Evolutionary conservation across 2,329 filamentous ascomycete species (phyloP), one percentile per base, ranked within the genome.

Genomic region (Cladophialophora chaetospira): DNA sequence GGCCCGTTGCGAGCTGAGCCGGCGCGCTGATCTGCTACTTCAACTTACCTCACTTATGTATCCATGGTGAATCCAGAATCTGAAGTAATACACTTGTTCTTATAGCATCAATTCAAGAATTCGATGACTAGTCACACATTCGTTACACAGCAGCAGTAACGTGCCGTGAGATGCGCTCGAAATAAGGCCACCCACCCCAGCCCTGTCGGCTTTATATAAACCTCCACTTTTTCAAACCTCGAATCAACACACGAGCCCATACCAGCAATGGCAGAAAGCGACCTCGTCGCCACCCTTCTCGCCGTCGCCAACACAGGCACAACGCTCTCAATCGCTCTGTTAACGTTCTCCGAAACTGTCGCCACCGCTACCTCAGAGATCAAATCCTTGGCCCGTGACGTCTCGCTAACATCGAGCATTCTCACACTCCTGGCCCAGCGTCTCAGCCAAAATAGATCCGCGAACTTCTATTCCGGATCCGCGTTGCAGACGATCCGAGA

Each of bases 401-500:
- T 71, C 4, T 63, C 65, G 1, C 57, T 71, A 0, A 71, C 67
- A 4, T 66, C 65, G 35, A 60, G 55, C 4, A 65, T 71, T 0
- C 58, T 71, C 3, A 57, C 58, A 9, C 63, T 69, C 31, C 62
- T 72, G 1, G 65, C 66, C 1, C 46, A 62, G 10, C 49, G 52
- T 4, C 61, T 72, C 1, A 35, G 66, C 26, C 55, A 66, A 23
- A 68, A 70, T 40, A 54, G 62, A 3, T 21, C 64, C 48, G 46
- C 59, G 3, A 56, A 61, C 25, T 38, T 71, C 31, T 65, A 40
- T 61, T 66, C 40, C 51, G 65, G 48, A 17, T 25, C 15, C 60
- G 60, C 66, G 0, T 17, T 63, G 2, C 15, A 54, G 17, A 66
- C 59, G 6, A 58, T 59, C 9, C 44, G 59, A 17, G 57, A 53